Base-by-base conservation (phyloP, 306 rosid genomes). In the Lablab purpureus region DNA sequence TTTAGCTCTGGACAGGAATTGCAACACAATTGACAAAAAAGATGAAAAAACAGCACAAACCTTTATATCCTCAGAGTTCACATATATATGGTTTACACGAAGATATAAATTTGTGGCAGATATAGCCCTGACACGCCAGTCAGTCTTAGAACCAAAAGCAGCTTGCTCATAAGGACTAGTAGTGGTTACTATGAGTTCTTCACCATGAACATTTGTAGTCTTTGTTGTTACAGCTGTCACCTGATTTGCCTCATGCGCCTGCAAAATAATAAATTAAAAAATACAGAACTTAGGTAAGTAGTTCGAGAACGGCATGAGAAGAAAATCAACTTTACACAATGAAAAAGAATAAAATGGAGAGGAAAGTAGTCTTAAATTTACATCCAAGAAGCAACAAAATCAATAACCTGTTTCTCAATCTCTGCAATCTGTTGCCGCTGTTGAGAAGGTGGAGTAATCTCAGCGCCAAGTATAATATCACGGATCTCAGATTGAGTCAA, bases 61-160 rank as follows among this genome's bases (percentile, higher is more conserved):
- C 97, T 96, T 93, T 76, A 96, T 91, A 88, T 96, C 98, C 87
- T 96, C 99, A 0, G 99, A 96, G 81, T 93, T 96, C 72, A 96
- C 99, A 68, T 96, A 96, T 67, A 96, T 96, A 65, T 96, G 99
- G 82, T 96, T 96, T 72, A 96, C 99, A 73, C 99, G 97, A 62
- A 96, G 99, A 70, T 96, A 93, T 13, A 96, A 88, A 78, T 96
- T 95, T 45, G 99, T 96, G 67, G 99, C 97, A 6, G 98, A 96
- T 87, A 96, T 96, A 71, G 99, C 98, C 77, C 99, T 89, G 83
- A 96, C 99, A 93, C 99, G 99, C 99, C 99, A 96, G 76, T 96
- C 99, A 50, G 99, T 96, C 87, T 96, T 96, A 6, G 99, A 93
- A 58, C 94, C 96, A 90, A 87, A 93, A 40, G 93, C 96, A 78